These are phyloP conservation scores for Colletotrichum sp. DNA, from an alignment of 2,329 filamentous ascomycete species.

Conservation along the genomic window DNA sequence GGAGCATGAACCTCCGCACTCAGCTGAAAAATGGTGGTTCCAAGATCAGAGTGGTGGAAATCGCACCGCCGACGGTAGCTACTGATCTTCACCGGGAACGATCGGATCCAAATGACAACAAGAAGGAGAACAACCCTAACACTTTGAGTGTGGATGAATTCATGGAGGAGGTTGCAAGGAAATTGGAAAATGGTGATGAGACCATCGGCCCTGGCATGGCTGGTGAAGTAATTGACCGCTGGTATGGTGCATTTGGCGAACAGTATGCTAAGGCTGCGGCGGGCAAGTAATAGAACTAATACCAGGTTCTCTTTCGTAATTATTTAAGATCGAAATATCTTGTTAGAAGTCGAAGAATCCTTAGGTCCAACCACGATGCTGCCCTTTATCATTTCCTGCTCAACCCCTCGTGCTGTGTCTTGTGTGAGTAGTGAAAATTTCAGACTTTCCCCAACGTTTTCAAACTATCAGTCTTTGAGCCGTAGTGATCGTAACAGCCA, in stretches of 20 bases:
- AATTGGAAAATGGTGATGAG: slow-evolving; percentile 52
- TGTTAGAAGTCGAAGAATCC: rapidly evolving
- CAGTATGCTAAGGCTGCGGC: neutral
- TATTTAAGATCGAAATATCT: rapidly evolving
- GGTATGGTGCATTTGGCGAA: slow-evolving; percentile 45
- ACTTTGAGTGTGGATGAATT: slow-evolving; percentile 57
- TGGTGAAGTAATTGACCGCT: slow-evolving; percentile 29
- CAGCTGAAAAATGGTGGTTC: slow-evolving; percentile 47
- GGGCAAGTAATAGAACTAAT: neutral
- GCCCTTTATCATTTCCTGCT: neutral
- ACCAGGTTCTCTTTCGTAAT: neutral
- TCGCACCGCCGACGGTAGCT: slow-evolving; percentile 59
- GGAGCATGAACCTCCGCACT: slow-evolving; percentile 57
- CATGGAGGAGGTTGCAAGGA: slow-evolving; percentile 49
- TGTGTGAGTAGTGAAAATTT: neutral
- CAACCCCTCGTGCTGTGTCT: rapidly evolving
- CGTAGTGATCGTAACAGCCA: neutral
- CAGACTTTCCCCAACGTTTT: neutral
- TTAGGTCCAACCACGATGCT: rapidly evolving
- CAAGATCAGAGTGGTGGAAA: slow-evolving; percentile 56
- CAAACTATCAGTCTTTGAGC: neutral
- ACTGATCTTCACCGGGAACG: slow-evolving; percentile 63
- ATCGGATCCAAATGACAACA: slow-evolving; percentile 62
- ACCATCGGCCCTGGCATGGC: slow-evolving; percentile 52
- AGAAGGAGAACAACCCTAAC: slow-evolving; percentile 55